Base-by-base conservation (phyloP, 164 flowering plant species). In the Saururus chinensis region DNA sequence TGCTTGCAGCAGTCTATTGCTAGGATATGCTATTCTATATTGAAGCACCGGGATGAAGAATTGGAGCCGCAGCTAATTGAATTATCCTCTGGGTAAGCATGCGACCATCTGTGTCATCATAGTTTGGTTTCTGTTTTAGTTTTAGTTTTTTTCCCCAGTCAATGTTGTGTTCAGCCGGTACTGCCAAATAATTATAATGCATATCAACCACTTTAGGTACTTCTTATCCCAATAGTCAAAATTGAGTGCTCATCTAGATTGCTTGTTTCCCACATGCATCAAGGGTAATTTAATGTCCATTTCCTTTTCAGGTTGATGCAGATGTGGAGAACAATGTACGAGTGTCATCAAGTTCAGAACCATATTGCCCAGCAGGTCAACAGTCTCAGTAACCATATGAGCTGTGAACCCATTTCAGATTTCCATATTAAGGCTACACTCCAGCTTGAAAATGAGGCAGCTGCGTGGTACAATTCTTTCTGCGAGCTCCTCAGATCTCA, bases 301-400 rank as follows among this genome's bases (percentile, higher is more conserved):
- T 4, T 45, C 49, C 14, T 45, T 68, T 74, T 23, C 78, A 91
- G 96, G 78, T 60, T 86, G 65, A 71, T 65, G 76, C 81, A 71
- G 55, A 82, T 88, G 90, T 91, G 98, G 98, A 81, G 71, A 74
- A 81, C 79, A 55, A 91, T 91, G 93, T 76, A 73, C 40, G 81
- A 85, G 48, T 81, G 89, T 30, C 97, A 88, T 76, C 84, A 81
- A 70, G 80, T 71, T 70, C 97, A 91, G 63, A 74, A 74, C 62
- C 80, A 77, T 65, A 75, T 91, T 12, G 78, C 88, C n/a, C 83
- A 74, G 78, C 87, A 82, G 72, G 40, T 91, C 73, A 77, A 68
- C 73, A 70, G 74, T 69, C 75, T 88, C 37, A 60, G 51, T 1
- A 69, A 78, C 71, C 66, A 72, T 57, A 79, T 69, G 51, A 74